Evolutionary conservation across 2,329 filamentous ascomycete species (phyloP).

Genomic region (Alternaria triticimaculans): DNA sequence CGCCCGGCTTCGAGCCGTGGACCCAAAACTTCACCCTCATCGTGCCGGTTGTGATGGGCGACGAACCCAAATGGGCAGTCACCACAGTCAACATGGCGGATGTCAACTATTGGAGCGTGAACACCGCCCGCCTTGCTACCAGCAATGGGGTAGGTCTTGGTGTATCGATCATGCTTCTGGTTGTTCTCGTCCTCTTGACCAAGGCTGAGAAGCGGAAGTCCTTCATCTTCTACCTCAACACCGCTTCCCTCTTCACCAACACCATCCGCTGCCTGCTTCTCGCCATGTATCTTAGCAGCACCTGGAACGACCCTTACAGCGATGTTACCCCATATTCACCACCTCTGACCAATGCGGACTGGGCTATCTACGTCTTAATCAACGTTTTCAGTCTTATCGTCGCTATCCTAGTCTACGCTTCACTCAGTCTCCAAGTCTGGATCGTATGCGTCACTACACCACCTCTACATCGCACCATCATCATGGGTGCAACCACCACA

Average conservation of each 20-base stretch:
- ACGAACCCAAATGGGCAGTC: slow-evolving; percentile 26
- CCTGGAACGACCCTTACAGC: slow-evolving; percentile 66
- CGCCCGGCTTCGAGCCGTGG: slow-evolving; percentile 57
- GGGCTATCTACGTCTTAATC: slow-evolving; percentile 56
- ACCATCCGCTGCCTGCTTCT: slow-evolving; percentile 65
- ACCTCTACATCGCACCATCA: slow-evolving; percentile 50
- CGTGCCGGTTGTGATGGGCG: slow-evolving; percentile 45
- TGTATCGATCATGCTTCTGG: slow-evolving; percentile 68
- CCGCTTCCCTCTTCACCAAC: slow-evolving; percentile 66
- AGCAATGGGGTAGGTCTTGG: slow-evolving; percentile 76
- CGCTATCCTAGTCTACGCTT: slow-evolving; percentile 62
- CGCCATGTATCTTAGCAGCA: slow-evolving; percentile 65
- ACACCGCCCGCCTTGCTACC: slow-evolving; percentile 60
- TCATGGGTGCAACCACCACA: slow-evolving; percentile 57
- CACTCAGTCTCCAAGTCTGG: slow-evolving; percentile 67
- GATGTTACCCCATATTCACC: not conserved
- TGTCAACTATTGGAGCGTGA: slow-evolving; percentile 56
- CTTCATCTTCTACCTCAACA: slow-evolving; percentile 70
- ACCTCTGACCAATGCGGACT: slow-evolving; percentile 54
- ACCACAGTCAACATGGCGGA: slow-evolving; percentile 52
- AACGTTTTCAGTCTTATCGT: slow-evolving; percentile 61
- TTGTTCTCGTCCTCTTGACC: slow-evolving; percentile 72
- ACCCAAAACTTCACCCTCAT: slow-evolving; percentile 59
- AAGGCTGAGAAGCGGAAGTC: slow-evolving; percentile 69
- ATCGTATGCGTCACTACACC: slow-evolving; percentile 64